Base-by-base conservation (phyloP, 768 basidiomycete genomes). In the Mycena indigotica region DNA sequence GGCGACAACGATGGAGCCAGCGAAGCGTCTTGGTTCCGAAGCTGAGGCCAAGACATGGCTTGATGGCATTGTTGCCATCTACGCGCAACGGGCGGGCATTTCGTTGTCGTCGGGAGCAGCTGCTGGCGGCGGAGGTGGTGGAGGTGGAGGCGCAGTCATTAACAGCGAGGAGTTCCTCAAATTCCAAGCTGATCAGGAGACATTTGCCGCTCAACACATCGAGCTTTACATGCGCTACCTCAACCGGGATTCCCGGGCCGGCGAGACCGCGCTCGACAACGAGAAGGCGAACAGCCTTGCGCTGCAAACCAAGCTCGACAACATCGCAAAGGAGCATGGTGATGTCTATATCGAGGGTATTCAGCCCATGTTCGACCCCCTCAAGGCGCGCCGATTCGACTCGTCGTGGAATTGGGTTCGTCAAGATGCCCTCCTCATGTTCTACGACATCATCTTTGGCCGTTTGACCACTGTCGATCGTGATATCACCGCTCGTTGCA, bases 371-470 rank as follows among this genome's bases (percentile, higher is more conserved):
- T 99, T 99, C 73, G 93, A 96, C 68, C 88, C 92, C 2, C 80
- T 98, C 67, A 98, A 99, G 75, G 97, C 95, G 13, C 91, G 97
- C 45, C 95, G 89, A 70, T 98, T 99, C 79, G 95, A 98, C 70
- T 98, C 96, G 2, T 94, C 91, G 5, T 99, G 96, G 97, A 99
- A 99, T 70, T 99, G 97, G 97, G 96, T 90, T 44, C 88, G 96
- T 58, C 97, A 99, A 76, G 95, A 97, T 60, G 93, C 95, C 16
- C 80, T 98, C 25, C 78, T 93, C 58, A 95, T 99, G 93, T 98
- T 88, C 77, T 98, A 95, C 74, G 96, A 98, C 72, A 97, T 99
- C 75, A 94, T 99, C 66, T 94, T 95, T 65, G 97, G 97, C 48
- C 87, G 89, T 44, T 84, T 97, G 54, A 95, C 89, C 23, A 94